A percentile compares a stretch with the other conserved stretches of the same genome.
phyloP scores from a whole-genome alignment of 2,329 filamentous ascomycete genomes.

The Endocalyx cinctus region DNA sequence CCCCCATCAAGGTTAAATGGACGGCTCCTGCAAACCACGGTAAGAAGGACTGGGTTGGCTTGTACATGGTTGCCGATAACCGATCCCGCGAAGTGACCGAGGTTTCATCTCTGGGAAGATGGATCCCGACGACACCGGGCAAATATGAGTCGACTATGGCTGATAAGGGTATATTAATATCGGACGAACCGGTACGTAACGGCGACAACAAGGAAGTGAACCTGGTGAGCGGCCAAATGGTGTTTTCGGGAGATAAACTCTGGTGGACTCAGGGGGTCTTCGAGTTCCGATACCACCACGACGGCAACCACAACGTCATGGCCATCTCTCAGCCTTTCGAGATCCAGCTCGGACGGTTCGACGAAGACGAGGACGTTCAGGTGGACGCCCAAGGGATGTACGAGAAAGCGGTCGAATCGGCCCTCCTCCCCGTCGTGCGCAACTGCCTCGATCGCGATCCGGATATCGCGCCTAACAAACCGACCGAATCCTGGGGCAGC shows the following conservation, averaged over 20 bases:
- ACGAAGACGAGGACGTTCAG: slow-evolving; percentile 67
- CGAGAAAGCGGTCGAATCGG: slow-evolving; percentile 66
- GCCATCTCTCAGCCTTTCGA: slow-evolving; percentile 91
- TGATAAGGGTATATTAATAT: slow-evolving; percentile 70
- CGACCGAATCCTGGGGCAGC: slow-evolving; percentile 78
- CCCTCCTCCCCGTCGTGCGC: slow-evolving; percentile 75
- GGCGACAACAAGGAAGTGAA: slow-evolving; percentile 50
- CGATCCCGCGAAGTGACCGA: slow-evolving; percentile 78
- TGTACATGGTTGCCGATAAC: slow-evolving; percentile 96
- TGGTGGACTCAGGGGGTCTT: slow-evolving; percentile 98
- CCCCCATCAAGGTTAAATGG: slow-evolving; percentile 87
- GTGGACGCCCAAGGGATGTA: slow-evolving; percentile 56
- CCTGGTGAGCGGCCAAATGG: slow-evolving; percentile 72
- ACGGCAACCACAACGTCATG: slow-evolving; percentile 89
- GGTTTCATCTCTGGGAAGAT: slow-evolving; percentile 80
- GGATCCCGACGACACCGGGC: slow-evolving; percentile 75
- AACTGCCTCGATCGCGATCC: slow-evolving; percentile 93
- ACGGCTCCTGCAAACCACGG: slow-evolving; percentile 81
- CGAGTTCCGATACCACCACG: slow-evolving; percentile 95
- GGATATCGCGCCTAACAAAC: slow-evolving; percentile 77
- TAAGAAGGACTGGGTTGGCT: slow-evolving; percentile 89
- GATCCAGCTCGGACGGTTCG: slow-evolving; percentile 76
- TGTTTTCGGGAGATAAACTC: slow-evolving; percentile 87
- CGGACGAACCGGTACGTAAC: slow-evolving; percentile 55
- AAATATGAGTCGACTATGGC: slow-evolving; percentile 71